A percentile compares a stretch with the other conserved stretches of the same genome.
Conservation (phyloP, 2,329 filamentous ascomycete genomes). For the Cordyceps cateniannulata region DNA sequence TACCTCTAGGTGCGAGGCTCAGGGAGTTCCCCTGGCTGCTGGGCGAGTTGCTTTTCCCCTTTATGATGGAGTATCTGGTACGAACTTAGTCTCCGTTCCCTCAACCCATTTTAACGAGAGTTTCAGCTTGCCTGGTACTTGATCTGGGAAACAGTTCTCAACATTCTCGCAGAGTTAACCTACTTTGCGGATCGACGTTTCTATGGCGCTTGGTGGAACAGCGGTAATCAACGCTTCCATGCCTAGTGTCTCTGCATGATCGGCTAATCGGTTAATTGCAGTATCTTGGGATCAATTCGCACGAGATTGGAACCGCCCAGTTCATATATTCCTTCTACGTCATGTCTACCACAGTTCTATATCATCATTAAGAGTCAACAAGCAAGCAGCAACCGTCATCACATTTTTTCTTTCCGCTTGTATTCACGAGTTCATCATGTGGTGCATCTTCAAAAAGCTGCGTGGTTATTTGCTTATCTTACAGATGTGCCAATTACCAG, state of each 20-base stretch:
- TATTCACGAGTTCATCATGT: constrained; percentile 73
- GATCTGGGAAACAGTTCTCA: constrained; percentile 71
- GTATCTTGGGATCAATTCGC: constrained; percentile 71
- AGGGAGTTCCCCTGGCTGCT: constrained; percentile 67
- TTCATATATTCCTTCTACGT: constrained; percentile 69
- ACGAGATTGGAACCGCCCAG: constrained; percentile 70
- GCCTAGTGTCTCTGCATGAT: not conserved
- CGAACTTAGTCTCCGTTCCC: constrained; percentile 9
- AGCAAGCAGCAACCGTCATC: constrained; percentile 65
- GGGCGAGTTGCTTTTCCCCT: constrained; percentile 69
- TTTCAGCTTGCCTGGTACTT: constrained; percentile 64
- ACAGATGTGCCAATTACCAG: constrained; percentile 68
- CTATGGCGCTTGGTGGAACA: constrained; percentile 60
- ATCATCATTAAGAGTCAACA: constrained; percentile 63
- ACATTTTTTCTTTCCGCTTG: constrained; percentile 68
- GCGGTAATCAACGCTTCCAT: constrained; percentile 27
- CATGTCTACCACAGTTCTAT: constrained; percentile 78
- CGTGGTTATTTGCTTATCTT: constrained; percentile 66
- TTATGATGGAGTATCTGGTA: constrained; percentile 69
- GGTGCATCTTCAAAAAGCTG: constrained; percentile 72
- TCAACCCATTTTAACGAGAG: not conserved
- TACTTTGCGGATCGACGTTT: constrained; percentile 72
- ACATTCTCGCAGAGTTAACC: constrained; percentile 70
- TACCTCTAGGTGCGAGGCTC: constrained; percentile 55
- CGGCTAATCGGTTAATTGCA: constrained; percentile 16